A percentile compares a stretch with the other conserved stretches of the same genome.
Evolutionary conservation across 2,329 filamentous ascomycete genomes (phyloP).

Genomic region (Paraconiothyrium brasiliense): DNA sequence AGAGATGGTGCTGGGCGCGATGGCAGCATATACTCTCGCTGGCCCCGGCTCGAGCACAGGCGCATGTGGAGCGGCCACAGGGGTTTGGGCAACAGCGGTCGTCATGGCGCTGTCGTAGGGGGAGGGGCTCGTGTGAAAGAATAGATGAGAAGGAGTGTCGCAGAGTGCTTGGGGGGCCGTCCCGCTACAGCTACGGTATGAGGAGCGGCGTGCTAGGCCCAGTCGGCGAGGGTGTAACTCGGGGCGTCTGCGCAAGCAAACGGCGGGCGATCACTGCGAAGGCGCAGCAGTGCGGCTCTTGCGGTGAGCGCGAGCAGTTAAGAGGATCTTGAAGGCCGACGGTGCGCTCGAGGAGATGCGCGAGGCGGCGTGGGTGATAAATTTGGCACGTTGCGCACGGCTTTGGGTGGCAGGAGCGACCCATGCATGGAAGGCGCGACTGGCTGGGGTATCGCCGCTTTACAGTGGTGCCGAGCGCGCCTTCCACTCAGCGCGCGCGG

Average conservation of each 20-base stretch:
- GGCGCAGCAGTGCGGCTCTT: constrained; percentile 23
- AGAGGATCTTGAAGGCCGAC: constrained; percentile 2
- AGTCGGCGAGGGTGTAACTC: constrained; percentile 39
- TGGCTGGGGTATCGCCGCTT: too few species aligned
- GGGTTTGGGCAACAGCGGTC: constrained; percentile 57
- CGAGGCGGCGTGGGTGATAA: constrained; percentile 29
- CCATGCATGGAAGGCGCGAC: not conserved
- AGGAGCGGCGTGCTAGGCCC: constrained; percentile 42
- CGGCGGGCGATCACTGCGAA: constrained; percentile 16
- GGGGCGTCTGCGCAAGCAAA: constrained; percentile 23
- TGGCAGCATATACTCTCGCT: constrained; percentile 55
- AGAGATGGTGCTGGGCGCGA: constrained; percentile 54
- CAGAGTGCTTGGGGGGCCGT: constrained; percentile 40
- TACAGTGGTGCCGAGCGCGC: too few species aligned
- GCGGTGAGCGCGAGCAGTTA: constrained; percentile 16
- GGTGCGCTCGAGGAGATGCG: constrained; percentile 2
- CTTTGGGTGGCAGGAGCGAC: constrained; percentile 18
- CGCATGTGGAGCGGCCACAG: constrained; percentile 50
- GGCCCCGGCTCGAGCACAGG: constrained; percentile 50
- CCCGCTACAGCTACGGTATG: constrained; percentile 48
- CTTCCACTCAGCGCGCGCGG: too few species aligned
- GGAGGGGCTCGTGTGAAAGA: constrained; percentile 23
- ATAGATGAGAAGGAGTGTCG: constrained; percentile 47
- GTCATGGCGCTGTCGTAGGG: constrained; percentile 53
- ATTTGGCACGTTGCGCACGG: constrained; percentile 27